phyloP scores from a whole-genome alignment of 257 asterid species.

The Solanum chaucha region DNA sequence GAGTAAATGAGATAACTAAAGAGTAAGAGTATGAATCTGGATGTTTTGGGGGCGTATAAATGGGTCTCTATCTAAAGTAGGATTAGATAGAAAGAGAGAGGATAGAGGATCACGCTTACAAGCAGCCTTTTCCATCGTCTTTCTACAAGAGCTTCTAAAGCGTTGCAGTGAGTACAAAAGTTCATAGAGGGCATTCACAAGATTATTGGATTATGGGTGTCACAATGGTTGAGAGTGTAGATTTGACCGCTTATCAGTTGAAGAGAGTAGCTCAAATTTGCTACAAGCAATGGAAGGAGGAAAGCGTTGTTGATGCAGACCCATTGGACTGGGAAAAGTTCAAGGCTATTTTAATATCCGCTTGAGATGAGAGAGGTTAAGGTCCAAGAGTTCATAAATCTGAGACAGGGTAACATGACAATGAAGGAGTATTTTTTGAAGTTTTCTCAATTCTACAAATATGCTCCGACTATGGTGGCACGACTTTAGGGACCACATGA shows the following conservation, averaged over 20 bases:
- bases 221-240: background rate
- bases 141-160: too few relatives aligned
- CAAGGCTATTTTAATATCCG: too few relatives aligned
- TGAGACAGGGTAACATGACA: background rate
- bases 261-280: background rate
- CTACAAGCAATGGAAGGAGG: background rate
- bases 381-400: background rate
- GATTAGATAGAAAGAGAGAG: too few relatives aligned
- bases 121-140: too few relatives aligned
- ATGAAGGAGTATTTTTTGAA: background rate
- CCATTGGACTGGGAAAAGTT: background rate
- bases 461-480: background rate
- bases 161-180: too few relatives aligned
- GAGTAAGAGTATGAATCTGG: too few relatives aligned
- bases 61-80: too few relatives aligned
- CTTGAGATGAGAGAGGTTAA: too few relatives aligned
- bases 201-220: background rate
- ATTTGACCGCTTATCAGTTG: background rate
- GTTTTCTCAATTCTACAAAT: background rate
- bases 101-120: too few relatives aligned
- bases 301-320: background rate
- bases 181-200: background rate
- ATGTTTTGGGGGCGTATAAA: too few relatives aligned
- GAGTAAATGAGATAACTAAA: too few relatives aligned
- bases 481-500: background rate